Evolutionary conservation across 78 protist genomes (phyloP).

Genomic region (Dictyostelium citrinum): DNA sequence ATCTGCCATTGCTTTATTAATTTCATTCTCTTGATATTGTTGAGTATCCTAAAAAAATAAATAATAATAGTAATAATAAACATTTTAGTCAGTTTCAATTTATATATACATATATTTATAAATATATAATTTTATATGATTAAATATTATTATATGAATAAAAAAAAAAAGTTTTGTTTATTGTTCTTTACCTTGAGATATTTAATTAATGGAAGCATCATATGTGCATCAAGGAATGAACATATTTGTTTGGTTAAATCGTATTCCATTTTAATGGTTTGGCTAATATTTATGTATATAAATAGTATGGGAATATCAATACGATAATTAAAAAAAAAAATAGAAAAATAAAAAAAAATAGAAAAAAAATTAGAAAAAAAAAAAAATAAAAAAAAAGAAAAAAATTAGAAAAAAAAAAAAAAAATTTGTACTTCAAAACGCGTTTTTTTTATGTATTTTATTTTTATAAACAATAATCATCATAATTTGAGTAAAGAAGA

Average conservation of each 20-base stretch:
- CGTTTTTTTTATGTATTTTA: too few relatives aligned
- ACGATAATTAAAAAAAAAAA: background rate
- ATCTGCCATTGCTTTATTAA: conserved; percentile 66
- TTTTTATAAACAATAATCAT: too few relatives aligned
- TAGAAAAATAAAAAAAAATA: background rate
- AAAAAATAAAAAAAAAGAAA: background rate
- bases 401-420: background rate
- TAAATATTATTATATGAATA: too few relatives aligned
- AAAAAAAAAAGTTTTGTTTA: too few relatives aligned
- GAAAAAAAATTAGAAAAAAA: background rate
- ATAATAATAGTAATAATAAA: background rate
- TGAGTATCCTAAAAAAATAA: background rate
- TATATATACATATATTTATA: too few relatives aligned
- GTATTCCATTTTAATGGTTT: conserved; percentile 35
- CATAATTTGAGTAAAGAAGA: too few relatives aligned
- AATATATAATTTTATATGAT: too few relatives aligned
- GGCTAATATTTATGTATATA: background rate
- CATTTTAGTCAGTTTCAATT: too few relatives aligned
- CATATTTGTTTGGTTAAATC: conserved; percentile 68
- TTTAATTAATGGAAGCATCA: conserved; percentile 47
- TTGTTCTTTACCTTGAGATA: conserved; percentile 24
- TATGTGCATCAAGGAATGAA: conserved; percentile 46
- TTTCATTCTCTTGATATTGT: conserved; percentile 49
- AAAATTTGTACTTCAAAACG: background rate
- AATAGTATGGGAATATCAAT: background rate